Conservation (phyloP, 208 protist genomes). For the Leishmania amazonensis region DNA sequence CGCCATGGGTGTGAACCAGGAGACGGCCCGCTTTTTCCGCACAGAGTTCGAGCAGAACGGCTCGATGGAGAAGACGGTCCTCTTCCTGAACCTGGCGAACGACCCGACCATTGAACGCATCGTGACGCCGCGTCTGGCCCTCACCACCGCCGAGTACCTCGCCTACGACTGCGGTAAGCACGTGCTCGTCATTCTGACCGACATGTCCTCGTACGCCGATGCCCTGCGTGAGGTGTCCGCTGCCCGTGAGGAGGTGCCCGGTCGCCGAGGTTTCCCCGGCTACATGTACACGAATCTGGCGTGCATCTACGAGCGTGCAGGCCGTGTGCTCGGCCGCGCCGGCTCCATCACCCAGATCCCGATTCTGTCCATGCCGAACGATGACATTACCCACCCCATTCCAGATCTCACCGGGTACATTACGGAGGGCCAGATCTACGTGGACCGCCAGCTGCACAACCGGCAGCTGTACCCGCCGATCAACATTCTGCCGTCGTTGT, state of each 20-base stretch:
- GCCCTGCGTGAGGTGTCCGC: conserved; percentile 99
- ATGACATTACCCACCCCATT: conserved; percentile 99
- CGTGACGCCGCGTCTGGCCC: conserved; percentile 99
- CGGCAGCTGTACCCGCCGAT: conserved; percentile 99
- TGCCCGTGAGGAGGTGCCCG: conserved; percentile 99
- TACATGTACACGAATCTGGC: conserved; percentile 99
- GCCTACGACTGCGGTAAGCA: conserved; percentile 99
- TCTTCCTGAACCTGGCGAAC: conserved; percentile 99
- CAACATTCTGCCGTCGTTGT: conserved; percentile 99
- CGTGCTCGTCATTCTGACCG: conserved; percentile 99
- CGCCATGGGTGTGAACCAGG: conserved; percentile 99
- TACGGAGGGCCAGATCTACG: conserved; percentile 99
- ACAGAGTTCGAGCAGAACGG: conserved; percentile 99
- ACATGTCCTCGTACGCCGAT: conserved; percentile 99
- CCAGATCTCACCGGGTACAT: conserved; percentile 99
- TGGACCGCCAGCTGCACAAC: conserved; percentile 99
- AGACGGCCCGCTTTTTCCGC: conserved; percentile 99
- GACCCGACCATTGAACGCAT: conserved; percentile 99
- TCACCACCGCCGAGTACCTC: conserved; percentile 99
- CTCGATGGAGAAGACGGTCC: conserved; percentile 97
- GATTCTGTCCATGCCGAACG: conserved; percentile 99
- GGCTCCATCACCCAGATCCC: conserved; percentile 99
- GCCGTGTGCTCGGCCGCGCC: conserved; percentile 97
- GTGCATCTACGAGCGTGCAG: conserved; percentile 99
- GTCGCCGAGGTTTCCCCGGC: conserved; percentile 99